Evolutionary conservation across 208 protist genomes (phyloP).

Genomic region (Balamuthia mandrillaris): DNA sequence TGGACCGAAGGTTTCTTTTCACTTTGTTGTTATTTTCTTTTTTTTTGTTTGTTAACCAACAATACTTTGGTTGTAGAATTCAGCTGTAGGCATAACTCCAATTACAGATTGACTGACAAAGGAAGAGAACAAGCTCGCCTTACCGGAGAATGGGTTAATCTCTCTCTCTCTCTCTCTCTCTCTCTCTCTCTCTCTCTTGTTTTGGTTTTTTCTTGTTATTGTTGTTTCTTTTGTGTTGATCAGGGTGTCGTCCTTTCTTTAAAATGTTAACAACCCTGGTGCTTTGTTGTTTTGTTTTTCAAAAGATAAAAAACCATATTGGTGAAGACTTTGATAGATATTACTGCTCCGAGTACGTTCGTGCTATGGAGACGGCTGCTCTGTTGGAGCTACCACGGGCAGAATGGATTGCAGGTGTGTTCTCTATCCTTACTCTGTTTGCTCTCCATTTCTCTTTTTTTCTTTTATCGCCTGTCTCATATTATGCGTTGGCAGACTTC

Average conservation of each 20-base stretch:
- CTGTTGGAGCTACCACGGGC: background rate
- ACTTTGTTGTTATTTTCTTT: constrained; percentile 4
- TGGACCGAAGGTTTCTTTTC: background rate
- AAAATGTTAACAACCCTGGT: background rate
- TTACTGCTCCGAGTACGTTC: constrained; percentile 43
- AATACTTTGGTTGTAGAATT: background rate
- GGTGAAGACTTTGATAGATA: constrained; percentile 38
- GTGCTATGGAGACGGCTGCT: constrained; percentile 45
- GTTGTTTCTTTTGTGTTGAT: too few species aligned
- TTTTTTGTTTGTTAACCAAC: background rate
- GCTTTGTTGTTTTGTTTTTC: background rate
- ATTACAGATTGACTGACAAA: background rate
- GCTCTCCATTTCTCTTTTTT: background rate
- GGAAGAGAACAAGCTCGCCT: background rate
- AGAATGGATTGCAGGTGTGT: background rate
- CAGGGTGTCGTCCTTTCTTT: too few species aligned
- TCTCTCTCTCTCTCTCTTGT: background rate
- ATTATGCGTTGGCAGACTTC: background rate
- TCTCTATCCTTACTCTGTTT: background rate
- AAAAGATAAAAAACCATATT: constrained; percentile 28
- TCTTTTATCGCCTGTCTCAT: too few species aligned
- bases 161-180: background rate
- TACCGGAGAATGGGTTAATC: constrained; percentile 1
- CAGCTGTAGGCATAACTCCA: background rate
- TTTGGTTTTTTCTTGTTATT: too few species aligned